Base-by-base conservation (phyloP, 2,329 filamentous ascomycete genomes). In the Fusarium poae region DNA sequence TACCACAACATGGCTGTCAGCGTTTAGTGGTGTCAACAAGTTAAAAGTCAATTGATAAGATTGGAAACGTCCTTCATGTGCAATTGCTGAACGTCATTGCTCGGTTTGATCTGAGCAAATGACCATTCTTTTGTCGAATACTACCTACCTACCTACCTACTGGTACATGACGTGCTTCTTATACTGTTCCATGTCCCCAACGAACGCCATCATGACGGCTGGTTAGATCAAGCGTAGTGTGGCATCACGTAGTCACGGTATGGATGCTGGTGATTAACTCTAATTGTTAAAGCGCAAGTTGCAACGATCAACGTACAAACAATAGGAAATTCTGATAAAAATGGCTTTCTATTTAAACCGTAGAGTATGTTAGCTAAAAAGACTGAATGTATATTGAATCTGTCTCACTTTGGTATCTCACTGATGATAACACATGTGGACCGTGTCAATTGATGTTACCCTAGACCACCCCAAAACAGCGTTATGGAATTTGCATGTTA, bases 401-500 rank as follows among this genome's bases (percentile, higher is more conserved):
- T 45, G 30, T n/a, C 30, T n/a, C 25, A 45, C 20, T 4, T 45
- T 46, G 9, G 15, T 10, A 20, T 46, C 13, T 20, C n/a, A 21
- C 15, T 5, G 6, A 6, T 9, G 12, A 15, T n/a, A 37, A 3
- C 18, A 39, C 10, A 13, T 21, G 4, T 3, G 21, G 23, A 21
- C 39, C 15, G 29, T n/a, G 5, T 27, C 6, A 9, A 27, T 27
- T 8, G 6, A 27, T 27, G 6, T 50, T 59, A 43, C 39, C 53
- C 53, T 59, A 32, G 15, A 21, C 55, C 32, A 32, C 15, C 20
- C 18, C 18, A 15, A 44, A 25, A 25, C 42, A 21, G 21, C 9
- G 27, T 27, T 65, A 39, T 30, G 18, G 49, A 50, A 23, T 40
- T 54, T 44, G 32, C 43, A 50, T 42, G 35, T n/a, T 21, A 60